These are phyloP conservation scores for Cyclaneusma minus DNA, from an alignment of 2,329 filamentous ascomycete species.

Conservation along the genomic window DNA sequence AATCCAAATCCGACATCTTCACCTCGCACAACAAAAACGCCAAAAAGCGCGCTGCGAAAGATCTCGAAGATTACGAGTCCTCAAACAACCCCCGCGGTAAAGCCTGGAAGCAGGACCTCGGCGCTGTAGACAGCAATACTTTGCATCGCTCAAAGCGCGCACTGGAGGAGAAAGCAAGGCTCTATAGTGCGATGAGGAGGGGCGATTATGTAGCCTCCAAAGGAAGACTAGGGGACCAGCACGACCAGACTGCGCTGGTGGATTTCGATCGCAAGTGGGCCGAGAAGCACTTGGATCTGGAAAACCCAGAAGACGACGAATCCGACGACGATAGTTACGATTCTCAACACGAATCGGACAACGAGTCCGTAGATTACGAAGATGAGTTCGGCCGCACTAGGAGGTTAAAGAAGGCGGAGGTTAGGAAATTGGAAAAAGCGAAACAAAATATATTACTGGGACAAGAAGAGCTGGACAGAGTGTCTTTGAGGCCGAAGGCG, in stretches of 20 bases:
- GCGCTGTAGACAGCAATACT: constrained; percentile 36
- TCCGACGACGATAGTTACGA: constrained; percentile 53
- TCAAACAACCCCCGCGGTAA: constrained; percentile 39
- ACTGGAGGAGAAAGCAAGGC: constrained; percentile 78
- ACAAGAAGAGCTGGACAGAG: constrained; percentile 47
- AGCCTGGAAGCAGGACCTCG: constrained; percentile 52
- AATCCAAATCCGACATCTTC: constrained; percentile 55
- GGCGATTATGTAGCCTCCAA: constrained; percentile 53
- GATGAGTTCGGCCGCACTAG: constrained; percentile 87
- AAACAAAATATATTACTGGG: constrained; percentile 34
- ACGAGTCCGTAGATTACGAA: constrained; percentile 65
- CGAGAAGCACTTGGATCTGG: constrained; percentile 35
- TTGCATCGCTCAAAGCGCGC: constrained; percentile 54
- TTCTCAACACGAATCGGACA: constrained; percentile 20
- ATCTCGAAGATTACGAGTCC: constrained; percentile 33
- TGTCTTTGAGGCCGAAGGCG: constrained; percentile 50
- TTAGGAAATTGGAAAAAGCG: constrained; percentile 43
- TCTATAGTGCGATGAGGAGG: constrained; percentile 81
- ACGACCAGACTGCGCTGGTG: constrained; percentile 53
- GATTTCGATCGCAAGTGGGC: constrained; percentile 98
- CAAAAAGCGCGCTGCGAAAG: constrained; percentile 42
- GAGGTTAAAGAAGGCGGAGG: constrained; percentile 54
- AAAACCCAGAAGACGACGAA: constrained; percentile 23
- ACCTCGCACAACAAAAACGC: constrained; percentile 45
- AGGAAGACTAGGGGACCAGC: no score